phyloP scores from a whole-genome alignment of 2,329 filamentous ascomycete genomes.

The Talaromyces atroroseus region DNA sequence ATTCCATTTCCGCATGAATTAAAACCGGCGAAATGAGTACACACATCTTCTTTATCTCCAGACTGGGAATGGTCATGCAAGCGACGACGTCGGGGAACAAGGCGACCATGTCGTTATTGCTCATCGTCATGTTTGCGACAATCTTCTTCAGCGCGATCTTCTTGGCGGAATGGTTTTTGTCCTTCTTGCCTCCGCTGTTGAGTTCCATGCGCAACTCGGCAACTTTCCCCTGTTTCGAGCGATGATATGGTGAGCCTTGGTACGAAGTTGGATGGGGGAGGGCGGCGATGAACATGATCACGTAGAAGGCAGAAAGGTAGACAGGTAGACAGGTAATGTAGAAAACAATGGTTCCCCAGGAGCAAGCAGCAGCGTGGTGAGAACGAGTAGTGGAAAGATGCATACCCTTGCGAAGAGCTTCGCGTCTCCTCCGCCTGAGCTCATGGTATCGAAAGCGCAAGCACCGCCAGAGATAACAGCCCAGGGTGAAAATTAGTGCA shows the following conservation, averaged over 20 bases:
- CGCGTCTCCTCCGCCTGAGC: conserved; percentile 79
- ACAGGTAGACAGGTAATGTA: background rate
- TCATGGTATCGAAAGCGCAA: conserved; percentile 47
- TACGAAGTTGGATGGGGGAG: conserved; percentile 22
- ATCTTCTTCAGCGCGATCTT: conserved; percentile 99
- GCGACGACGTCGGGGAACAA: conserved; percentile 91
- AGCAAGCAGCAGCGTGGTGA: background rate
- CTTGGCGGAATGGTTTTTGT: conserved; percentile 91
- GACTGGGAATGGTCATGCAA: conserved; percentile 88
- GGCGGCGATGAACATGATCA: conserved; percentile 25
- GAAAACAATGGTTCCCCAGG: background rate
- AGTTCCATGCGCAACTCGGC: conserved; percentile 93
- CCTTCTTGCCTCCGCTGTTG: conserved; percentile 90
- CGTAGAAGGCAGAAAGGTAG: background rate
- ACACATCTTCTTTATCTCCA: conserved; percentile 99
- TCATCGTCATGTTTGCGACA: conserved; percentile 99
- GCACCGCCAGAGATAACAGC: background rate
- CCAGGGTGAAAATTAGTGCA: background rate
- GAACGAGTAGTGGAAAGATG: conserved; percentile 21
- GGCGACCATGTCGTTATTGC: conserved; percentile 99
- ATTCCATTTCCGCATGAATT: background rate
- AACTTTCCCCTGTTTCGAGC: conserved; percentile 81
- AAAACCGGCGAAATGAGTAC: conserved; percentile 17
- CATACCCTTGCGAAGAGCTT: conserved; percentile 97
- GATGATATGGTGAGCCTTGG: conserved; percentile 28